These are phyloP conservation scores for Euphorbia peplus DNA, from an alignment of 345 rosid genomes.

Conservation along the genomic window DNA sequence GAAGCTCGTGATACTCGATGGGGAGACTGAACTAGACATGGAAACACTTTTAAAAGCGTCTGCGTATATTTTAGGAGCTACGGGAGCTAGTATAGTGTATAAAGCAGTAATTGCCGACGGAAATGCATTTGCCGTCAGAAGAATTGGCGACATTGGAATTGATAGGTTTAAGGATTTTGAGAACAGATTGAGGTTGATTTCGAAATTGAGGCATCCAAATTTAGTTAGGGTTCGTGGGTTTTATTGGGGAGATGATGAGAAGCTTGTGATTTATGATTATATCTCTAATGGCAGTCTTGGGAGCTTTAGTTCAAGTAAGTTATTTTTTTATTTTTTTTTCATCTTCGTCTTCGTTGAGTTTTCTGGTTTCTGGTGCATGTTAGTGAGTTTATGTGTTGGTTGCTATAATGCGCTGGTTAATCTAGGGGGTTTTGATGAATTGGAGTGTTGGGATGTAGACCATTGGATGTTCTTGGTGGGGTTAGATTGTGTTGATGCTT, in stretches of 20 bases:
- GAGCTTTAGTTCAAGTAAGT: slow-evolving; percentile 50
- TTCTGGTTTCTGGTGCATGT: slow-evolving; percentile 14
- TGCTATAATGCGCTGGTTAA: slow-evolving; percentile 16
- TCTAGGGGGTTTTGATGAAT: not conserved
- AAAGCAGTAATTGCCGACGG: slow-evolving; percentile 79
- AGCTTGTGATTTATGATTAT: slow-evolving; percentile 76
- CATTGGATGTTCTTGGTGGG: not conserved
- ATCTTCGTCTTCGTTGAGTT: not conserved
- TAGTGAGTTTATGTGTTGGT: not conserved
- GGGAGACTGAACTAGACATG: slow-evolving; percentile 63
- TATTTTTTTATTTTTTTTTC: too few relatives aligned
- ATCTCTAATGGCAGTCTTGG: slow-evolving; percentile 76
- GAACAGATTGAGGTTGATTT: slow-evolving; percentile 53
- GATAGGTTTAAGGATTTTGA: slow-evolving; percentile 68
- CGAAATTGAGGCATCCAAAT: slow-evolving; percentile 72
- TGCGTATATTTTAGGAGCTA: slow-evolving; percentile 71
- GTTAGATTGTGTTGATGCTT: not conserved
- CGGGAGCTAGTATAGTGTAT: slow-evolving; percentile 66
- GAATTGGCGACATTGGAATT: slow-evolving; percentile 69
- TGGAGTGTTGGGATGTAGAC: not conserved
- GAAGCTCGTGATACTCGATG: slow-evolving; percentile 55
- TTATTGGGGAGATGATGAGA: slow-evolving; percentile 81
- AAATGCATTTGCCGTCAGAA: slow-evolving; percentile 66
- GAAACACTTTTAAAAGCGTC: slow-evolving; percentile 79
- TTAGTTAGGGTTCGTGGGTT: slow-evolving; percentile 71